phyloP scores from a whole-genome alignment of 805 yeast genomes.

The Myxozyma nipponensis region DNA sequence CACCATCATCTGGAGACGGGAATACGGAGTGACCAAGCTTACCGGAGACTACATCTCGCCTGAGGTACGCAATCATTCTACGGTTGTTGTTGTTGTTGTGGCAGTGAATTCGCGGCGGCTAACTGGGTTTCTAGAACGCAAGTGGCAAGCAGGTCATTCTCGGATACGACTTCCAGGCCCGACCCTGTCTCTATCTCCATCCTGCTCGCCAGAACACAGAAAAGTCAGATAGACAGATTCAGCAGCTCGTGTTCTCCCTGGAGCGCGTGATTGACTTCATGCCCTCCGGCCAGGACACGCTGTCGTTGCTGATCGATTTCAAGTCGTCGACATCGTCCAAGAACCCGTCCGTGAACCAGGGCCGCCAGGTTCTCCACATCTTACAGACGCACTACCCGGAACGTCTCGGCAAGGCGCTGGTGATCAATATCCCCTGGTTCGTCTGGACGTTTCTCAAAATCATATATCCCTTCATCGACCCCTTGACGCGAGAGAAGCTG shows the following conservation, averaged over 20 bases:
- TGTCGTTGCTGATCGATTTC: conserved; percentile 89
- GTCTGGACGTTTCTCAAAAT: conserved; percentile 90
- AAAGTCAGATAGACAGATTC: conserved; percentile 86
- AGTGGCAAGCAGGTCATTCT: conserved; percentile 90
- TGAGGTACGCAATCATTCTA: conserved; percentile 15
- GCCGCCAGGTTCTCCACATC: conserved; percentile 88
- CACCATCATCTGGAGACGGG: conserved; percentile 89
- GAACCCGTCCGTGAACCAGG: conserved; percentile 83
- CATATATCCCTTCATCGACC: conserved; percentile 94
- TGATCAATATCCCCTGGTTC: conserved; percentile 89
- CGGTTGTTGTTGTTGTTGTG: not conserved
- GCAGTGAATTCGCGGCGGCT: not conserved
- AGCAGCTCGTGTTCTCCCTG: conserved; percentile 86
- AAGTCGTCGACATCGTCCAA: conserved; percentile 71
- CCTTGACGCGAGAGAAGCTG: conserved; percentile 87
- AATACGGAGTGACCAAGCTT: conserved; percentile 66
- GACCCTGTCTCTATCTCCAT: conserved; percentile 89
- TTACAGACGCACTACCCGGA: conserved; percentile 98
- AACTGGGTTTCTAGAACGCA: conserved; percentile 58
- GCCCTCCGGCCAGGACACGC: conserved; percentile 95
- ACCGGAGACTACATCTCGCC: conserved; percentile 35
- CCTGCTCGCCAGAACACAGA: conserved; percentile 97
- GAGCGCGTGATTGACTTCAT: conserved; percentile 90
- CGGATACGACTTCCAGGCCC: conserved; percentile 82
- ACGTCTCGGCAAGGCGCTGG: conserved; percentile 84